Evolutionary conservation across 2,329 filamentous ascomycete genomes (phyloP), one percentile per base, ranked within the genome.

Genomic region (Penicillium occitanis): DNA sequence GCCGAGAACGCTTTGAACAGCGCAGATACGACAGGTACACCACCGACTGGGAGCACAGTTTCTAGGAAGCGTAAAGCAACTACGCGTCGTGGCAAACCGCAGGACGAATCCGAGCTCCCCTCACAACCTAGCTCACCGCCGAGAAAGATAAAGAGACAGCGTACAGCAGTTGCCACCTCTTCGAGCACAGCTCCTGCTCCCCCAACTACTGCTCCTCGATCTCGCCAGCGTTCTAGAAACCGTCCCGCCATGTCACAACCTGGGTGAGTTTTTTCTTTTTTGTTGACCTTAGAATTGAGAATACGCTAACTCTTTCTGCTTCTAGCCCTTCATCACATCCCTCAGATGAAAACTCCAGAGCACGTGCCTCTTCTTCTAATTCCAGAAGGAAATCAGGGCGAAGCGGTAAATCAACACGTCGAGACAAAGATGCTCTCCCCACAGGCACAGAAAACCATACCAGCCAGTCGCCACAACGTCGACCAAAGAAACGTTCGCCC

Each of bases 51-150:
- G 74, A 72, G 78, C 81, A 70, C 80, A 79, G 69, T 78, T 82
- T 73, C 86, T 69, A 87, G 89, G 76, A 97, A 97, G 83, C 90
- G 93, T 77, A 97, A 96, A 83, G 85, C 84, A 69, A 78, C 86
- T 69, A 79, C 82, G 68, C 79, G 78, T 70, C 82, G 81, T 71
- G 86, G 86, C 71, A 73, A 71, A 71, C 76, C 71, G 72, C 73
- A 72, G 72, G 77, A 75, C 74, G 68, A 74, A 65, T 71, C 75
- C 72, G 76, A 76, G 71, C 72, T 71, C 63, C 70, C 72, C 53
- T 72, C 73, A 48, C 73, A 73, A 33, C 67, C 75, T 3, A 75
- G 77, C 22, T 71, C 76, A 11, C 65, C 66, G 64, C 77, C 84
- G 73, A 86, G 87, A 80, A 86, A 87, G 78, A 83, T 88, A 78